A percentile compares a stretch with the other conserved stretches of the same genome.
Evolutionary conservation across 495 filamentous ascomycete species (phyloP).

Genomic region (Cryomyces minteri): DNA sequence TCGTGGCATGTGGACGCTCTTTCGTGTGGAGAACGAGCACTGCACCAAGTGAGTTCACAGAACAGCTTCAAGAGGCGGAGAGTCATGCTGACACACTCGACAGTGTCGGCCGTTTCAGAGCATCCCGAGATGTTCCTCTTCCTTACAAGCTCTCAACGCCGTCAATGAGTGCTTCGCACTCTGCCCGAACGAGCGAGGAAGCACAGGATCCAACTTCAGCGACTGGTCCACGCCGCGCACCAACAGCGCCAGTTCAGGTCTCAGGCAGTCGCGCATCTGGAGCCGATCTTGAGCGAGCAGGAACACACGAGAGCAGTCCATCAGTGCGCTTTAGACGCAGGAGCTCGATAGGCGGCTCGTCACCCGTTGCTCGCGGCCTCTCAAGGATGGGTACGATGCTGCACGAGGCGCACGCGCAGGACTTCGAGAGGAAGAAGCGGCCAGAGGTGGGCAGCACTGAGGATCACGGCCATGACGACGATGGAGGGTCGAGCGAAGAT

Average conservation of each 20-base stretch:
- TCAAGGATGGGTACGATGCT: slow-evolving; percentile 40
- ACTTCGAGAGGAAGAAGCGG: slow-evolving; percentile 60
- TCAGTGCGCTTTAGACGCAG: background rate
- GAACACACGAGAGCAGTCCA: background rate
- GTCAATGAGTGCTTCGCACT: background rate
- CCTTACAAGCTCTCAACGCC: slow-evolving; percentile 44
- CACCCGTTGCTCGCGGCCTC: slow-evolving; percentile 11
- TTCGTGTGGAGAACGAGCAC: slow-evolving; percentile 95
- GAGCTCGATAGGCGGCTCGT: background rate
- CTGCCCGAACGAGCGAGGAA: background rate
- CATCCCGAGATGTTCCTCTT: slow-evolving; percentile 59
- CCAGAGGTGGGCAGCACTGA: slow-evolving; percentile 15
- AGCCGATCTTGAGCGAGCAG: background rate
- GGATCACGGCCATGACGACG: slow-evolving; percentile 12
- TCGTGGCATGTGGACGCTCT: slow-evolving; percentile 74
- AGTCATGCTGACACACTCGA: background rate
- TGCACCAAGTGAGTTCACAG: slow-evolving; percentile 38
- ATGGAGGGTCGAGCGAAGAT: slow-evolving; percentile 12
- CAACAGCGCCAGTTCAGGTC: background rate
- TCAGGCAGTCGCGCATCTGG: background rate
- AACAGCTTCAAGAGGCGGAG: background rate
- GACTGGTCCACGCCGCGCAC: background rate
- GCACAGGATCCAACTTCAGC: background rate
- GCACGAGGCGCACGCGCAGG: slow-evolving; percentile 61
- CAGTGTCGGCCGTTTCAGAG: slow-evolving; percentile 60